Evolutionary conservation across 208 protist genomes (phyloP), one percentile per base, ranked within the genome.

Genomic region (Jaenimonas drosophilae): DNA sequence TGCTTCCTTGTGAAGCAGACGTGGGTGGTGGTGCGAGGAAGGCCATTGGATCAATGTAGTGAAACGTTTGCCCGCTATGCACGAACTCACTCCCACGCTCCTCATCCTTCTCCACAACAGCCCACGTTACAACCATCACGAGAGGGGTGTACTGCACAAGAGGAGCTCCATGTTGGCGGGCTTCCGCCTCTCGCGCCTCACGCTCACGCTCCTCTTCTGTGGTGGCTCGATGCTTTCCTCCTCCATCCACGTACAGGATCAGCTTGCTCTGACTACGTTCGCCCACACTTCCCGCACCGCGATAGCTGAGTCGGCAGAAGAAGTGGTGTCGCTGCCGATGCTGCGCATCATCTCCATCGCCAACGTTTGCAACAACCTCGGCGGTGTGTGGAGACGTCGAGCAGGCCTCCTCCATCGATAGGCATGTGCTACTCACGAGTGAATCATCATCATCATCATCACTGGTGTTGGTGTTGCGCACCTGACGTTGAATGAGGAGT

Each of bases 71-170:
- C 4, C 80, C 80, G 34, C 65, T 58, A 12, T 51, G 29, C 7
- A 39, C 44, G 4, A 17, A 23, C 23, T 24, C 29, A 42, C 37
- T 17, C 7, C 7, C 17, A 17, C 37, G 7, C 7, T 9, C 38
- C 14, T 48, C 45, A 20, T 59, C 55, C 7, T 54, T 46, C 20
- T 63, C 61, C 32, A 67, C 53, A n/a, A 70, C 26, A 25, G 65
- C 47, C 82, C 82, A 91, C 19, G 59, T 54, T 7, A 86, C 66
- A 42, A 69, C 68, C 28, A 85, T 45, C 32, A 64, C 79, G 37
- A 91, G 56, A 17, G 82, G 82, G 3, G 76, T 73, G 63, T 77
- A 82, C 17, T 66, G 65, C 57, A 84, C 76, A 25, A 70, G 60
- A n/a, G 45, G 40, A 1, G 41, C 59, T 4, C 66, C 62, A 50